phyloP scores from a whole-genome alignment of 768 basidiomycete species.

The Coprinellus micaceus region DNA sequence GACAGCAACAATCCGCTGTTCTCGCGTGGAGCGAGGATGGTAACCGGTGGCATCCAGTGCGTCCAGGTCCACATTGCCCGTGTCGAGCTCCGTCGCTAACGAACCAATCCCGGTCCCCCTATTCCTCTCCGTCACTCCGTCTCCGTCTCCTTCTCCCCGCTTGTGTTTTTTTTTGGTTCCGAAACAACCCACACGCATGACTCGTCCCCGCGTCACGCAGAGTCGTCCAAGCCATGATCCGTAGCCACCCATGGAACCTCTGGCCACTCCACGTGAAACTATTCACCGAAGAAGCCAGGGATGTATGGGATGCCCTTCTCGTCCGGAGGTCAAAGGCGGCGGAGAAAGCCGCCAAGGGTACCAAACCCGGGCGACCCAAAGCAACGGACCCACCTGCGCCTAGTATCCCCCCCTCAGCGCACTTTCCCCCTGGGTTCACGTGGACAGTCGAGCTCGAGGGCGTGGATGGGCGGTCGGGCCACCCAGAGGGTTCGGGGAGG shows the following conservation, averaged over 20 bases:
- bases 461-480: slow-evolving; percentile 62
- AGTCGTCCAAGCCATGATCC: slow-evolving; percentile 60
- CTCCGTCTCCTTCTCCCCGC: too few species aligned
- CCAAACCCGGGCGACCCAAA: too few species aligned
- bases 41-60: slow-evolving; percentile 48
- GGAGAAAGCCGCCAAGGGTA: too few species aligned
- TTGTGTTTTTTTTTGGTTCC: too few species aligned
- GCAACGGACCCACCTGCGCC: too few species aligned
- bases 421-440: slow-evolving; percentile 51
- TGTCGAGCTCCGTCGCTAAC: neutral
- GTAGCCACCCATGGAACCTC: slow-evolving; percentile 60
- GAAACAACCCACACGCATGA: too few species aligned
- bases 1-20: slow-evolving; percentile 38
- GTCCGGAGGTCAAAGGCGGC: neutral
- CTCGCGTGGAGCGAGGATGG: slow-evolving; percentile 25
- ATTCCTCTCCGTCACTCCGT: neutral
- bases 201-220: slow-evolving; percentile 29
- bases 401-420: slow-evolving; percentile 16
- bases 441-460: slow-evolving; percentile 58
- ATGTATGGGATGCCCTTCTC: slow-evolving; percentile 42
- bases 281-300: slow-evolving; percentile 61
- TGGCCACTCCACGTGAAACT: slow-evolving; percentile 76
- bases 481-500: slow-evolving; percentile 46
- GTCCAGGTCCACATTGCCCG: slow-evolving; percentile 16
- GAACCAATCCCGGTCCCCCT: neutral